Conservation (phyloP, 768 basidiomycete genomes). For the Pholiota microspora region DNA sequence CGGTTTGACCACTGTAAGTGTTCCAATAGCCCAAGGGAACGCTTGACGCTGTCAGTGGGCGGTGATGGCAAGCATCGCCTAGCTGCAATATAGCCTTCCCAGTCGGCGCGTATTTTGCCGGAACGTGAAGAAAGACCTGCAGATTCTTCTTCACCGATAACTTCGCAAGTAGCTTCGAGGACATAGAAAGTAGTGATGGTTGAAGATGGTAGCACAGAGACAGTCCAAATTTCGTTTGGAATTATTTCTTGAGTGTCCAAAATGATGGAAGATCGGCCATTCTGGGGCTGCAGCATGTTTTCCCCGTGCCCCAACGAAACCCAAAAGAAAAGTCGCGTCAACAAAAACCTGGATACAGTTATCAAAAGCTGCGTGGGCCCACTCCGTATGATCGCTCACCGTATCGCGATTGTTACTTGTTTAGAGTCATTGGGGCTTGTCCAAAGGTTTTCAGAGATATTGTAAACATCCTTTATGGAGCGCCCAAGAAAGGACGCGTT, state of each 20-base stretch:
- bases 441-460: constrained; percentile 53
- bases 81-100: constrained; percentile 55
- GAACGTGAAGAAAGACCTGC: neutral
- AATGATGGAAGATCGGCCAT: constrained; percentile 37
- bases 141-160: constrained; percentile 44
- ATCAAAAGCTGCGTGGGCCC: too few species aligned
- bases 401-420: constrained; percentile 54
- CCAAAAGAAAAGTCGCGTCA: constrained; percentile 63
- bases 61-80: constrained; percentile 1
- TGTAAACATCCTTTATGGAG: constrained; percentile 28
- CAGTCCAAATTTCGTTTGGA: constrained; percentile 57
- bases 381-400: too few species aligned
- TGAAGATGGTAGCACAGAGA: constrained; percentile 31
- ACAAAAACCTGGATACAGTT: constrained; percentile 48
- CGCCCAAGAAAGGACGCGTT: constrained; percentile 48
- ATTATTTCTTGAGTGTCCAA: constrained; percentile 52
- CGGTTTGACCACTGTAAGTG: constrained; percentile 63
- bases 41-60: constrained; percentile 2
- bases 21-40: constrained; percentile 29
- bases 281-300: constrained; percentile 14
- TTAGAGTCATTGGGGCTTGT: constrained; percentile 53
- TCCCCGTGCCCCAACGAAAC: constrained; percentile 48
- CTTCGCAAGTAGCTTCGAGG: constrained; percentile 72
- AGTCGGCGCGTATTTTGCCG: constrained; percentile 51
- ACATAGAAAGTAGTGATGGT: constrained; percentile 47